These are phyloP conservation scores for Nicotiana undulata DNA, from an alignment of 257 asterid genomes.

Conservation along the genomic window DNA sequence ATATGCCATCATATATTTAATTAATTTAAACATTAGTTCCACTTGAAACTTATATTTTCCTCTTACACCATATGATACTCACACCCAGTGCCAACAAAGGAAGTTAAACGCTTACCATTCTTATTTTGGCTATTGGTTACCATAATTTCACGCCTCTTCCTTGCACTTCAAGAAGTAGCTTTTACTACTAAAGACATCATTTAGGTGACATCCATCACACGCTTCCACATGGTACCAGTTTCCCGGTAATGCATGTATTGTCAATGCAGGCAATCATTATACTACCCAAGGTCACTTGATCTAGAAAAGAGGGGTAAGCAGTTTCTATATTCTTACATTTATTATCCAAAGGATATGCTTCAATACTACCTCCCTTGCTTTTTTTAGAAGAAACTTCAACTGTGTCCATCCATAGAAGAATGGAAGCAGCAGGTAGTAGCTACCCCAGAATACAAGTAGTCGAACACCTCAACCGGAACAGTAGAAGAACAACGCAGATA, in stretches of 20 bases:
- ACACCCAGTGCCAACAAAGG: background rate
- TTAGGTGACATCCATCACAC: background rate
- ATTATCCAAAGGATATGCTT: background rate
- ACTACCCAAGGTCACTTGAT: background rate
- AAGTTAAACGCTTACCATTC: background rate
- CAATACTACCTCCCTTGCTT: background rate
- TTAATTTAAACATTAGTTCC: background rate
- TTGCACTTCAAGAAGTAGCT: background rate
- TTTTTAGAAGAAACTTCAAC: background rate
- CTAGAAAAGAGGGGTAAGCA: background rate
- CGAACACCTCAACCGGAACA: background rate
- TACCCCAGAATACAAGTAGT: background rate
- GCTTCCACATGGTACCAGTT: background rate
- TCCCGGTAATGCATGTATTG: background rate
- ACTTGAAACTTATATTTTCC: background rate
- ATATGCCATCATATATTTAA: background rate
- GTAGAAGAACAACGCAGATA: background rate
- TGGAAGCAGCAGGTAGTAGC: background rate
- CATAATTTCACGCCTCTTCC: background rate
- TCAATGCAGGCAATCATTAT: background rate
- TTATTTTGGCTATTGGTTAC: background rate
- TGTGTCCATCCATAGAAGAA: background rate
- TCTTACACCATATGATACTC: background rate
- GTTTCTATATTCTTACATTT: background rate
- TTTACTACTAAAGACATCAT: background rate